Evolutionary conservation across 129 eudicot genomes (phyloP).

Genomic region (Artemisia annua): DNA sequence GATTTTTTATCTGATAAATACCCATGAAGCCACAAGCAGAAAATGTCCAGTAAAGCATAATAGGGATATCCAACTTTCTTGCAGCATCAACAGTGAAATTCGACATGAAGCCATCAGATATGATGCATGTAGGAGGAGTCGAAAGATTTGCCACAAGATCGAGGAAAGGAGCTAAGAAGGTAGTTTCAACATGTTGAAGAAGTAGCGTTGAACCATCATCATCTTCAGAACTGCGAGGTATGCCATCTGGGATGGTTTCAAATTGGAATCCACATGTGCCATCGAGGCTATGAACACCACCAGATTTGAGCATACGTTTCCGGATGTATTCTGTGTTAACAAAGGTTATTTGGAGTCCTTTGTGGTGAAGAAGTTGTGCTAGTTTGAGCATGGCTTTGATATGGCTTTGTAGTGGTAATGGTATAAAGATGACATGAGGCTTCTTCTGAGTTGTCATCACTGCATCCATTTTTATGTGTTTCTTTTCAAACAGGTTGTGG

Average conservation of each 20-base stretch:
- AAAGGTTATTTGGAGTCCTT: background rate
- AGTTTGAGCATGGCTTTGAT: slow-evolving; percentile 5
- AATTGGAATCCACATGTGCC: background rate
- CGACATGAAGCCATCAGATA: slow-evolving; percentile 1
- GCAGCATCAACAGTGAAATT: slow-evolving; percentile 2
- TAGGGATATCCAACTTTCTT: background rate
- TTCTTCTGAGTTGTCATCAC: background rate
- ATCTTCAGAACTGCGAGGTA: background rate
- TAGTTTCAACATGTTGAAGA: background rate
- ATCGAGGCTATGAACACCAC: background rate
- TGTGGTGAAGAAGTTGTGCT: background rate
- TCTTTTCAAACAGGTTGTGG: too few species aligned
- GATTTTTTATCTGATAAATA: background rate
- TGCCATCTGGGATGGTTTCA: background rate
- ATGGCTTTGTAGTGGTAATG: background rate
- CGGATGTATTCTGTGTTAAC: background rate
- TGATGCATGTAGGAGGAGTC: background rate
- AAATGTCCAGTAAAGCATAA: slow-evolving; percentile 1
- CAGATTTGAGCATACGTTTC: background rate
- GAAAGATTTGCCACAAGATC: background rate
- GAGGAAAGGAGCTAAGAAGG: background rate
- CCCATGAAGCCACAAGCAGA: background rate
- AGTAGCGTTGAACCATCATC: background rate
- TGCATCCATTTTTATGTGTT: too few species aligned
- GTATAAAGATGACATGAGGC: background rate